These are phyloP conservation scores for Chlamydomonas applanata DNA, from an alignment of 139 green algal species.

Conservation along the genomic window DNA sequence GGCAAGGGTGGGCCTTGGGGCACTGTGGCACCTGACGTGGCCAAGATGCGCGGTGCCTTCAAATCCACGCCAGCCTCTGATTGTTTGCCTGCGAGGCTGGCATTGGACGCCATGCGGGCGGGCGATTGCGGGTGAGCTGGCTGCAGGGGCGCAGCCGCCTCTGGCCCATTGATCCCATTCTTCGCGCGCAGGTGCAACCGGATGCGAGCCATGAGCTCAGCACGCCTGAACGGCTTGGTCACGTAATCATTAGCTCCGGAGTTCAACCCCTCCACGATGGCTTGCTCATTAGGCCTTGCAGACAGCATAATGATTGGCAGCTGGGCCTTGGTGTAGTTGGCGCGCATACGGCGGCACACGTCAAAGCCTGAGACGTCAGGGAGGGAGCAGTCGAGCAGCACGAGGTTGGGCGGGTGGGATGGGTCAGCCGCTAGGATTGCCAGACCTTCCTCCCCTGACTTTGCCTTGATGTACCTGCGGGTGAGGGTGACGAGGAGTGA, in stretches of 20 bases:
- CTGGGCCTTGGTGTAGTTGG: constrained; percentile 24
- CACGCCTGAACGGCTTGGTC: constrained; percentile 50
- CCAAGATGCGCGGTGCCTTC: too few species aligned
- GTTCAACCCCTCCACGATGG: constrained; percentile 43
- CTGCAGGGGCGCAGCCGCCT: too few species aligned
- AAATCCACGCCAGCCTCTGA: too few species aligned
- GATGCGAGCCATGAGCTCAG: constrained; percentile 50
- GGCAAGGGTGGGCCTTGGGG: too few species aligned
- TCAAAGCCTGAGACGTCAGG: constrained; percentile 43
- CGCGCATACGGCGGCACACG: constrained; percentile 28
- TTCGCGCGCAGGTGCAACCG: constrained; percentile 43
- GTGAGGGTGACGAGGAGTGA: too few species aligned
- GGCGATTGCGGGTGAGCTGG: too few species aligned
- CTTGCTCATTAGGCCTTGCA: constrained; percentile 38
- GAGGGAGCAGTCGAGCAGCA: constrained; percentile 46
- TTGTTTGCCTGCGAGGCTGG: too few species aligned
- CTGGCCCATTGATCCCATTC: background rate
- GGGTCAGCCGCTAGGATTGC: constrained; percentile 2
- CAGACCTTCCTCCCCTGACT: constrained; percentile 30
- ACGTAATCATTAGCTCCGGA: constrained; percentile 54
- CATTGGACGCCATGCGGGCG: too few species aligned
- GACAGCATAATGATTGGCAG: constrained; percentile 54
- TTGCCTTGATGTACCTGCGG: constrained; percentile 30
- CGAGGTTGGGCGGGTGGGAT: constrained; percentile 31
- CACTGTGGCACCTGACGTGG: too few species aligned